Conservation (phyloP, 768 basidiomycete species). For the Crucibulum laeve region DNA sequence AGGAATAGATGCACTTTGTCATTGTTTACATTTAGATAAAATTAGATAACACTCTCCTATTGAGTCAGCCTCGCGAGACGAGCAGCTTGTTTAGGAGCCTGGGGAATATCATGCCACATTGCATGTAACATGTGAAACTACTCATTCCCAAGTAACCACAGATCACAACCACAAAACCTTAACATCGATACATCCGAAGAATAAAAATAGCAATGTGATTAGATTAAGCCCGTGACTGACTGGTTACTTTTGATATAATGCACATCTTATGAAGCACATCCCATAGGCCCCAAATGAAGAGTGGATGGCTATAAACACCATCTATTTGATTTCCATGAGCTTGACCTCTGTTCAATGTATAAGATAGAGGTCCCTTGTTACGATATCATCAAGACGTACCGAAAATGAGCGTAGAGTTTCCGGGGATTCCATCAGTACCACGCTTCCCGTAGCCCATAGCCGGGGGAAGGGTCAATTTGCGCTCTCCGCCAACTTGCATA, state of each 20-base stretch:
- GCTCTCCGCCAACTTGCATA: conserved; percentile 90
- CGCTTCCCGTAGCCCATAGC: conserved; percentile 70
- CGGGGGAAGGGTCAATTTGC: conserved; percentile 72
- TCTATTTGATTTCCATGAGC: conserved; percentile 62
- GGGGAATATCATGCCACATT: too few relatives aligned
- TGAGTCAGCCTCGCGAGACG: too few relatives aligned
- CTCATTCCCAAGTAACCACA: too few relatives aligned
- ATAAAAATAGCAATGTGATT: too few relatives aligned
- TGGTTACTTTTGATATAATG: background rate
- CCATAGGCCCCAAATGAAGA: background rate
- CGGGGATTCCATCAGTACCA: conserved; percentile 56
- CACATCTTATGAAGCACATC: conserved; percentile 14
- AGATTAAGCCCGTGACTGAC: background rate
- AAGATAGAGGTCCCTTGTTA: background rate
- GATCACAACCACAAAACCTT: too few relatives aligned
- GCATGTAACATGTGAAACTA: too few relatives aligned
- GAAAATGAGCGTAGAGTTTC: conserved; percentile 78
- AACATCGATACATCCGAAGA: too few relatives aligned
- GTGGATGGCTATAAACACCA: background rate
- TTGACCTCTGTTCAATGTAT: conserved; percentile 55
- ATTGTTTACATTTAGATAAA: too few relatives aligned
- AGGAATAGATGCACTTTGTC: too few relatives aligned
- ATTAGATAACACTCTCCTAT: too few relatives aligned
- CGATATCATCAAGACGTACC: conserved; percentile 42
- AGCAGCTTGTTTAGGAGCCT: too few relatives aligned